Evolutionary conservation across 129 eudicot species (phyloP), one percentile per base, ranked within the genome.

Genomic region (Helianthus tuberosus): DNA sequence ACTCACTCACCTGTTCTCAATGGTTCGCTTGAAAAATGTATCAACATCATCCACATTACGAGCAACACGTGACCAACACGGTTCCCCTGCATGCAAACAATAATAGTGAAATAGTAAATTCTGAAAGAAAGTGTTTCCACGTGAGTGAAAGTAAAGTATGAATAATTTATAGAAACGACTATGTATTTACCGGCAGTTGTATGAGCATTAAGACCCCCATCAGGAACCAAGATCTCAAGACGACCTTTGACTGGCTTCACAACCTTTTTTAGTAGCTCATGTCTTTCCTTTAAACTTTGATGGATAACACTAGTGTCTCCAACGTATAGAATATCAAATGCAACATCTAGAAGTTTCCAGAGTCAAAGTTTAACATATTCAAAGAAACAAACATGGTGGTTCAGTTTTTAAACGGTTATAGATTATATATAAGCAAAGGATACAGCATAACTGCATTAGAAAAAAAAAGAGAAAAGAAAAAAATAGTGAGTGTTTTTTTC

Each of bases 291-390:
- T 91, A 94, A 71, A 67, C 80, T 94, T 74, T 90, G 98, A 79
- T 94, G 98, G 54, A 94, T 94, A 41, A 94, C 98, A 90, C 97
- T 90, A 3, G 97, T 94, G 75, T 94, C 98, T 79, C 98, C 98
- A 73, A 69, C 96, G 75, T 94, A 94, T 4, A 94, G 88, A 39
- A 94, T 83, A 82, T 94, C 98, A 80, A 94, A 94, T 16, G 96
- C 97, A 73, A 94, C 96, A 75, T 90, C 97, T 91, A 74, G 35
- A 62, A 64, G 66, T 20, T 75, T 46, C 60, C 68, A 71, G 64
- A 76, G 85, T 91, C 62, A 91, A 72, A 86, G 76, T 39, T 64
- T 54, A 82, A 82, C 85, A 80, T 52, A 36, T 61, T n/a, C 55
- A 66, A 58, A 68, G 32, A 57, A 57, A 17, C 11, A 73, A 25